These are phyloP conservation scores for Diaporthe citri DNA, from an alignment of 2,329 filamentous ascomycete genomes.

Conservation along the genomic window DNA sequence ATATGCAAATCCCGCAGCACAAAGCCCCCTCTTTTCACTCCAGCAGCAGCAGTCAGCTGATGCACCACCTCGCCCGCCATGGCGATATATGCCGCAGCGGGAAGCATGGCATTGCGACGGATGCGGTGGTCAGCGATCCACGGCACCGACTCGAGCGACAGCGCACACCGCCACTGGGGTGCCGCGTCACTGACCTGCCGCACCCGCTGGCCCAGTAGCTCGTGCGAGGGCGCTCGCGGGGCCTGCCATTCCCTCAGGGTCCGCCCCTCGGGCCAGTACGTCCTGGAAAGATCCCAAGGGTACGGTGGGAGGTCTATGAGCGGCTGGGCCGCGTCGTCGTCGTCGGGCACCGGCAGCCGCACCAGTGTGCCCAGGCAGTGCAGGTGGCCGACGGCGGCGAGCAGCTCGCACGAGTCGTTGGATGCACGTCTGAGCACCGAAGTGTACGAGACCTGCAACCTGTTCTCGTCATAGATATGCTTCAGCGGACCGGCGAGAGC, in stretches of 20 bases:
- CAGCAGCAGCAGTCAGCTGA: not conserved
- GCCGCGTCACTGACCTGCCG: conserved; percentile 34
- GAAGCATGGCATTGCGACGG: conserved; percentile 43
- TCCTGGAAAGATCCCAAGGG: conserved; percentile 46
- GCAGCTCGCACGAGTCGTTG: conserved; percentile 16
- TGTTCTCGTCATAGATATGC: conserved; percentile 43
- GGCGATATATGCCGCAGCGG: conserved; percentile 37
- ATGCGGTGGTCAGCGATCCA: conserved; percentile 49
- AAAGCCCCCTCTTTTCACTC: not conserved
- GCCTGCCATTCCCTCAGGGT: conserved; percentile 48
- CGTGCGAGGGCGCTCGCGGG: conserved; percentile 42
- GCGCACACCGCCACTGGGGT: conserved; percentile 39
- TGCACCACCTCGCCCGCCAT: conserved; percentile 41
- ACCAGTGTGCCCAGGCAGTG: conserved; percentile 22
- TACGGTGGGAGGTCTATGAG: conserved; percentile 46
- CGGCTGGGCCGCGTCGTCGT: conserved; percentile 8
- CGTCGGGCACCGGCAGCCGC: not conserved
- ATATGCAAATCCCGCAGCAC: not conserved
- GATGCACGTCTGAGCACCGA: conserved; percentile 29
- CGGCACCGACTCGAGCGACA: conserved; percentile 45
- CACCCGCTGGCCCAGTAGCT: conserved; percentile 41
- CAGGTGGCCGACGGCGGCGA: conserved; percentile 35
- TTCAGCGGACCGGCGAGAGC: conserved; percentile 42
- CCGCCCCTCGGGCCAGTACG: conserved; percentile 49
- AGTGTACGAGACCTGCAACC: conserved; percentile 14